These are phyloP conservation scores for Cichorium intybus DNA, from an alignment of 140 eudicot species.

Conservation along the genomic window DNA sequence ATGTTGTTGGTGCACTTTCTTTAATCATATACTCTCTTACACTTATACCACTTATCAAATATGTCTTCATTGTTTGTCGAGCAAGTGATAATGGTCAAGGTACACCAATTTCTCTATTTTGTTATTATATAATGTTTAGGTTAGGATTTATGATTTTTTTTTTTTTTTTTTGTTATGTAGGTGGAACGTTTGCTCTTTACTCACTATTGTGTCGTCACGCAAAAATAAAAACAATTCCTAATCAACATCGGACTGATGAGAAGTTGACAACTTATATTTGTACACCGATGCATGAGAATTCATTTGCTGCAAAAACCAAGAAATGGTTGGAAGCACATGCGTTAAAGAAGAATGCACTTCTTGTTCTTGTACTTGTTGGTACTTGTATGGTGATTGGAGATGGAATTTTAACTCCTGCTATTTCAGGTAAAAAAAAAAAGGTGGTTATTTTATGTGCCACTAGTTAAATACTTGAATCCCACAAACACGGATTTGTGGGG, in stretches of 20 bases:
- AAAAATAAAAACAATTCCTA: slow-evolving; percentile 35
- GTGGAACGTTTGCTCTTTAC: slow-evolving; percentile 48
- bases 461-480: too few species aligned
- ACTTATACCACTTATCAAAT: slow-evolving; percentile 37
- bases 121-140: too few species aligned
- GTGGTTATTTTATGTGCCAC: not conserved
- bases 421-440: slow-evolving; percentile 26
- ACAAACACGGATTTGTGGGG: too few species aligned
- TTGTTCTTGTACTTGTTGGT: slow-evolving; percentile 35
- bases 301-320: slow-evolving; percentile 25
- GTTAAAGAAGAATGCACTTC: slow-evolving; percentile 26
- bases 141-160: too few species aligned
- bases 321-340: slow-evolving; percentile 25
- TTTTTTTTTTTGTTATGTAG: too few species aligned
- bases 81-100: slow-evolving; percentile 47
- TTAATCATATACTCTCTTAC: slow-evolving; percentile 41
- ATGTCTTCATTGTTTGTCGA: slow-evolving; percentile 38
- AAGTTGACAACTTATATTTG: slow-evolving; percentile 32
- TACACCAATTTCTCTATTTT: slow-evolving; percentile 11
- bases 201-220: slow-evolving; percentile 39
- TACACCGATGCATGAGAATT: slow-evolving; percentile 25
- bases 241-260: slow-evolving; percentile 37
- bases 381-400: slow-evolving; percentile 47
- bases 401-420: slow-evolving; percentile 37
- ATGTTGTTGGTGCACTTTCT: slow-evolving; percentile 40